phyloP scores from a whole-genome alignment of 257 asterid genomes.

The Solanum stenotomum region DNA sequence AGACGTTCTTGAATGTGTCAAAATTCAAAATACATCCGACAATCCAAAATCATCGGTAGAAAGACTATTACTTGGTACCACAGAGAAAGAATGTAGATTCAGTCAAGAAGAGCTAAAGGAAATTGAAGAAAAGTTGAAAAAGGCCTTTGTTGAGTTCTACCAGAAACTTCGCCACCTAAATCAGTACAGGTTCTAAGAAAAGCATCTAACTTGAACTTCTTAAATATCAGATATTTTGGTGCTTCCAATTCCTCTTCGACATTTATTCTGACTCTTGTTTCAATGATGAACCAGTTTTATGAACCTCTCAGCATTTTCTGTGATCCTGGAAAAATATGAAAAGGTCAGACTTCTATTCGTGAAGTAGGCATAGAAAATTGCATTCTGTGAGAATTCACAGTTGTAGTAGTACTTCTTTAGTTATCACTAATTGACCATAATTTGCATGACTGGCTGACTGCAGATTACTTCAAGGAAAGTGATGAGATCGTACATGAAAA shows the following conservation, averaged over 20 bases:
- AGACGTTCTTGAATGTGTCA: slow-evolving; percentile 29
- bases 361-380: neutral
- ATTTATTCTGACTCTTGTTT: neutral
- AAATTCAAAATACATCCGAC: slow-evolving; percentile 17
- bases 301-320: slow-evolving; percentile 42
- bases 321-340: slow-evolving; percentile 55
- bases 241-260: neutral
- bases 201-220: neutral
- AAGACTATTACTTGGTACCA: slow-evolving; percentile 25
- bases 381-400: neutral
- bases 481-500: slow-evolving; percentile 35
- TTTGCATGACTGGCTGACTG: neutral
- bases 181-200: slow-evolving; percentile 32
- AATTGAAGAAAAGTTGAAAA: slow-evolving; percentile 32
- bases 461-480: slow-evolving; percentile 43
- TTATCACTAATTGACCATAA: neutral
- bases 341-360: slow-evolving; percentile 24
- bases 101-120: slow-evolving; percentile 32
- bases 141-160: slow-evolving; percentile 39
- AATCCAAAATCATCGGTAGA: slow-evolving; percentile 37
- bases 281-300: slow-evolving; percentile 30
- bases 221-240: neutral
- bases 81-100: slow-evolving; percentile 29
- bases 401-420: neutral
- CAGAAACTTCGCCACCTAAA: slow-evolving; percentile 38